Base-by-base conservation (phyloP, 2,329 filamentous ascomycete species). In the Alternaria brassicicola region DNA sequence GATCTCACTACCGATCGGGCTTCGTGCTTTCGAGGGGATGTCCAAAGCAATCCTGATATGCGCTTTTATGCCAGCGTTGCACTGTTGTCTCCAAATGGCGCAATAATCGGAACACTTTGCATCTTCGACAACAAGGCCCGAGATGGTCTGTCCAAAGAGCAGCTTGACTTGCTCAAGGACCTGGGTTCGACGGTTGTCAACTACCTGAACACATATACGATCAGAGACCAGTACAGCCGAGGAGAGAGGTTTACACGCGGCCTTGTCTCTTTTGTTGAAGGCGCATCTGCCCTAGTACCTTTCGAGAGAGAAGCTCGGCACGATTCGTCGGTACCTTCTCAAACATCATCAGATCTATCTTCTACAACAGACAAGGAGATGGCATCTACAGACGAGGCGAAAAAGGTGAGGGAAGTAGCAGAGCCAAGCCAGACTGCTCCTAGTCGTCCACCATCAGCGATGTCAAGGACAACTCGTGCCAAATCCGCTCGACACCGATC, bases 171-270 rank as follows among this genome's bases (percentile, higher is more conserved):
- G 17, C 41, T 73, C 2, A 60, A 59, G n/a, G 71, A 74, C 38
- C 59, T 76, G 3, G 64, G 70, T 7, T 59, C 57, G 9, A 73
- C 72, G 10, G 53, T 73, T 9, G 57, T 68, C 33, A 62, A 66
- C 1, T 72, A 75, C 9, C 42, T 76, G 19, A 63, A 69, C 46
- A 70, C 62, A 3, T 71, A 70, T 12, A 70, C 67, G 2, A 55
- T 72, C 56, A 68, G 57, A 30, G 69, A 74, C 13, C 55, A 69
- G 31, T 68, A 67, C 42, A 59, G 49, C 10, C 66, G 69, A 8
- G 70, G 71, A 5, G 73, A 77, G 45, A 63, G 65, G 17, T 66
- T 77, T 50, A 71, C 68, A 4, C 67, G 74, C 10, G 74, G 72
- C 1, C 67, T 77, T 0, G 62, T 73, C 4, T 72, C 70, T 0